A percentile compares a stretch with the other conserved stretches of the same genome.
These are phyloP conservation scores for Echinosophora koreensis DNA, from an alignment of 306 rosid species.

Conservation along the genomic window DNA sequence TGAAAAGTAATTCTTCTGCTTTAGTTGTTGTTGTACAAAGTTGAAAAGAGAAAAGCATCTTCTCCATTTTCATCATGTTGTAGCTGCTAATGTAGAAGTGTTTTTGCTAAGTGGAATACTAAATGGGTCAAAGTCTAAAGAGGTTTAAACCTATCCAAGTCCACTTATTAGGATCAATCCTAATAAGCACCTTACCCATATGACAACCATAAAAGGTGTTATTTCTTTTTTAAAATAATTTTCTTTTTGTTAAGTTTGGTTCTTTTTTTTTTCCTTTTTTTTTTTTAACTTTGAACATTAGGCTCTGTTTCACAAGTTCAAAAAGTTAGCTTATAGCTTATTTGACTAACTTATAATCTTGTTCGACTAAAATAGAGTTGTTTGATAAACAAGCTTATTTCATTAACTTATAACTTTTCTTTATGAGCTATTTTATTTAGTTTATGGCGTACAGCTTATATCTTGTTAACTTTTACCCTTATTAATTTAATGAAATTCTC, in stretches of 20 bases:
- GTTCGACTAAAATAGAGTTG: no score
- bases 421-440: no score
- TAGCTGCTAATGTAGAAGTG: no score
- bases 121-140: background rate
- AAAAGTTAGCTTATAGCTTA: no score
- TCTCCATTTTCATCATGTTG: background rate
- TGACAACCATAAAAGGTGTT: background rate
- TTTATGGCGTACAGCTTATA: no score
- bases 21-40: background rate
- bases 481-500: no score
- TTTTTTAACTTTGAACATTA: no score
- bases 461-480: no score
- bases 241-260: conserved; percentile 1
- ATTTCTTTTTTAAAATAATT: background rate
- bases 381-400: no score
- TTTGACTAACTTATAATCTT: no score
- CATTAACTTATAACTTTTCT: no score
- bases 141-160: background rate
- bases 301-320: no score
- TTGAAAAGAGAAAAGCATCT: background rate
- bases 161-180: background rate
- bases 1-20: background rate
- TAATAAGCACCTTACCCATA: conserved; percentile 17
- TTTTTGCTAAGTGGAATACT: background rate
- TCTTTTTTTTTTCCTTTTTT: background rate